phyloP scores from a whole-genome alignment of 2,329 filamentous ascomycete species.

The Aspergillus sergii region DNA sequence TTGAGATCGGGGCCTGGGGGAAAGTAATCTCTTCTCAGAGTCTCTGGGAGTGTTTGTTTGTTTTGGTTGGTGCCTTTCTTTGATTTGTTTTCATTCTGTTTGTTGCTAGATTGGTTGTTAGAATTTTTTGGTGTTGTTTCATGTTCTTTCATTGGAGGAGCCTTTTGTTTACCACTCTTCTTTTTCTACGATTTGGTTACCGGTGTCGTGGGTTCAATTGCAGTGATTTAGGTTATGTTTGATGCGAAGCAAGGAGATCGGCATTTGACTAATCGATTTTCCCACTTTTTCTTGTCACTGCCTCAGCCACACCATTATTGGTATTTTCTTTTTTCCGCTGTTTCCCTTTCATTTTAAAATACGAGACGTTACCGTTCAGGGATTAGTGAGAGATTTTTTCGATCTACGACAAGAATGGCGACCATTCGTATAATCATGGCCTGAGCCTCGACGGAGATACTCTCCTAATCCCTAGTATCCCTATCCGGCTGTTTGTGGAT shows the following conservation, averaged over 20 bases:
- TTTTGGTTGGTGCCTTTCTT: not conserved
- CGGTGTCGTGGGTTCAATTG: not conserved
- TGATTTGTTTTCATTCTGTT: not conserved
- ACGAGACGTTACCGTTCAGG: not conserved
- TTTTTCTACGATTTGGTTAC: not conserved
- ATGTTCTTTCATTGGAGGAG: not conserved
- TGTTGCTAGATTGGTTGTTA: not conserved
- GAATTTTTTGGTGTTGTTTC: conserved; percentile 1
- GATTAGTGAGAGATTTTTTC: not conserved
- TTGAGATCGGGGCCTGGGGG: not conserved
- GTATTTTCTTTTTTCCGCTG: conserved; percentile 1
- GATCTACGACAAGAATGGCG: not conserved
- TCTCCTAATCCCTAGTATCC: not conserved
- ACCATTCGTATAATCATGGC: not conserved
- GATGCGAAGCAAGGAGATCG: conserved; percentile 7
- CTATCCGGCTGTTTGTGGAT: not conserved
- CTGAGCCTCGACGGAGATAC: not conserved
- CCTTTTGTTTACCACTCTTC: not conserved
- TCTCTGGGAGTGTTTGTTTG: not conserved
- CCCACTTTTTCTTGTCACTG: conserved; percentile 1
- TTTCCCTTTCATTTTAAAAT: conserved; percentile 1
- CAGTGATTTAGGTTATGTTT: not conserved
- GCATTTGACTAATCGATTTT: conserved; percentile 10
- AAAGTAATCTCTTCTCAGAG: not conserved
- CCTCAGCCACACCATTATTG: conserved; percentile 11